Conservation (phyloP, 345 rosid genomes). For the Acer yangbiense region DNA sequence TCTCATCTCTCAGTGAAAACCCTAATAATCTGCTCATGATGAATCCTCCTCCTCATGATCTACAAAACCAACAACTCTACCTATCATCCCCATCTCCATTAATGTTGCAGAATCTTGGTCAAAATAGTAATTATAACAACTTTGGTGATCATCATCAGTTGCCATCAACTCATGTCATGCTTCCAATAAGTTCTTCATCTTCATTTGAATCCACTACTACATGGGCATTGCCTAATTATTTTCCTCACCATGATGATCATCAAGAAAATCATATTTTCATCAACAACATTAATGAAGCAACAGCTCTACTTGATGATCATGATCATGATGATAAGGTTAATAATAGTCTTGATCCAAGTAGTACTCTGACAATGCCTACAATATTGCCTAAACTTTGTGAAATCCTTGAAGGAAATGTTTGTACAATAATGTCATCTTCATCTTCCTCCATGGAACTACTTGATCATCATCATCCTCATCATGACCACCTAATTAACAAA, state of each 20-base stretch:
- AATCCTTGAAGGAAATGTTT: constrained; percentile 48
- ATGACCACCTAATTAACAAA: constrained; percentile 27
- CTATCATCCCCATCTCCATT: constrained; percentile 36
- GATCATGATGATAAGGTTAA: constrained; percentile 3
- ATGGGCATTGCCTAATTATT: constrained; percentile 34
- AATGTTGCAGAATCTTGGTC: constrained; percentile 52
- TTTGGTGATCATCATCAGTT: neutral
- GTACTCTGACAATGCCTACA: constrained; percentile 22
- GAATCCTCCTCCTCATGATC: constrained; percentile 8
- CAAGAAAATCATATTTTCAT: constrained; percentile 28
- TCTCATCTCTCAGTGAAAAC: constrained; percentile 45
- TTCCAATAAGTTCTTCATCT: too few relatives aligned
- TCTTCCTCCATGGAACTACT: constrained; percentile 25
- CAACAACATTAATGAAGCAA: constrained; percentile 16
- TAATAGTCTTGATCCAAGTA: constrained; percentile 23
- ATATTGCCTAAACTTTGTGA: constrained; percentile 58
- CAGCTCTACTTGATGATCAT: neutral
- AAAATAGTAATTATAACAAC: constrained; percentile 1
- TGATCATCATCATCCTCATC: neutral
- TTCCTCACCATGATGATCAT: constrained; percentile 20
- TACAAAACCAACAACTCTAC: constrained; percentile 40
- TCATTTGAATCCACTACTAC: constrained; percentile 7
- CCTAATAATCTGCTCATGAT: constrained; percentile 54
- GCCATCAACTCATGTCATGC: too few relatives aligned
- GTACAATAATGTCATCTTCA: constrained; percentile 26